Evolutionary conservation across 345 rosid genomes (phyloP).

Genomic region (Lepidium africanum): DNA sequence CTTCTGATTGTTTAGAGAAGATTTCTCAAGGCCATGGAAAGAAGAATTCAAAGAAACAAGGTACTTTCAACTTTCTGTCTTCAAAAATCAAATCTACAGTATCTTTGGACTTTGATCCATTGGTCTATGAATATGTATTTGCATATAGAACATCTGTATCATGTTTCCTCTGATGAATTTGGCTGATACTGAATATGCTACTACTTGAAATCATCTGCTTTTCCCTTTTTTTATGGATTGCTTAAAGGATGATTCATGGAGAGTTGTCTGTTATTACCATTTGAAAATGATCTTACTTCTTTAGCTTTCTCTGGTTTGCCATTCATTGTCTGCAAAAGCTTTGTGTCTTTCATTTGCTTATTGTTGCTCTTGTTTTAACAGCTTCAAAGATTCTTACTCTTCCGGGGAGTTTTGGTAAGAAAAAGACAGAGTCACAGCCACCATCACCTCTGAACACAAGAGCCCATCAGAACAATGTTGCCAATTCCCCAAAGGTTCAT

Average conservation of each 20-base stretch:
- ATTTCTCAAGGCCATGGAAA: slow-evolving; percentile 24
- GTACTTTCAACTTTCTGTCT: slow-evolving; percentile 3
- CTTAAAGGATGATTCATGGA: neutral
- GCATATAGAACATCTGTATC: neutral
- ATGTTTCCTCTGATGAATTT: slow-evolving; percentile 1
- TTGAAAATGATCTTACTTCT: neutral
- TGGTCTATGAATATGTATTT: neutral
- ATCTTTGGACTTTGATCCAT: neutral
- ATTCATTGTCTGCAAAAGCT: neutral
- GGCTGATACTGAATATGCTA: neutral
- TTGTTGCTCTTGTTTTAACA: slow-evolving; percentile 22
- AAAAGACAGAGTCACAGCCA: slow-evolving; percentile 46
- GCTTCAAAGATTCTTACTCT: slow-evolving; percentile 44
- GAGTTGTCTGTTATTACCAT: neutral
- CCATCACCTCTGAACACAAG: slow-evolving; percentile 34
- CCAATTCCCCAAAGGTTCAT: slow-evolving; percentile 23
- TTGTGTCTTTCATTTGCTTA: neutral
- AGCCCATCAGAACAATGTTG: slow-evolving; percentile 17
- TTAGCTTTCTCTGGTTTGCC: neutral
- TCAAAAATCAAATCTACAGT: neutral
- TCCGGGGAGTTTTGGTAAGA: slow-evolving; percentile 55
- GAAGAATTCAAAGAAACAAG: slow-evolving; percentile 29
- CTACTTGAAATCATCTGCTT: neutral
- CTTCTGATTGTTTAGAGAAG: slow-evolving; percentile 29
- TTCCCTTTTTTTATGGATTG: neutral